A percentile compares a stretch with the other conserved stretches of the same genome.
Evolutionary conservation across 805 yeast genomes (phyloP).

Genomic region (Brettanomyces sp.): DNA sequence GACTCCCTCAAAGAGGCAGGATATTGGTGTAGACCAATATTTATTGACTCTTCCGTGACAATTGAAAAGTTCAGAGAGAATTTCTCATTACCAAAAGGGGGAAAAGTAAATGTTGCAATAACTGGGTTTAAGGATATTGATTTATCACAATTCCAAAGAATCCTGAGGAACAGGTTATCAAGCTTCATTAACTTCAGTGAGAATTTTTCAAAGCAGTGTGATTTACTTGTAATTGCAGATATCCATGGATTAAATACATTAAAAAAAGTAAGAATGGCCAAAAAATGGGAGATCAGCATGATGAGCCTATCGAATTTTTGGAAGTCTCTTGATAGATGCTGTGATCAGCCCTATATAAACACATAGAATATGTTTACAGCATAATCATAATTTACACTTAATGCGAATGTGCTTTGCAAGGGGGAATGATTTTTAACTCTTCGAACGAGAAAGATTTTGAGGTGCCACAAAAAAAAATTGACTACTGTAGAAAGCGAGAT

Average conservation of each 20-base stretch:
- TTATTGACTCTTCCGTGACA: not conserved
- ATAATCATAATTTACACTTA: too few species aligned
- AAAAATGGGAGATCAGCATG: slow-evolving; percentile 15
- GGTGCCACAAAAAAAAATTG: too few species aligned
- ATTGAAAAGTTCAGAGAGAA: not conserved
- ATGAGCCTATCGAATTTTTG: slow-evolving; percentile 8
- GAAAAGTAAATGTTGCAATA: slow-evolving; percentile 12
- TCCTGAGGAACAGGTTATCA: slow-evolving; percentile 41
- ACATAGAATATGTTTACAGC: too few species aligned
- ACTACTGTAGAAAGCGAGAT: too few species aligned
- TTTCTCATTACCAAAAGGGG: not conserved
- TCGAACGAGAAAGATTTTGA: too few species aligned
- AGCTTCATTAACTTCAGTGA: slow-evolving; percentile 37
- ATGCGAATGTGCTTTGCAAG: too few species aligned
- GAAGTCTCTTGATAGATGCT: not conserved
- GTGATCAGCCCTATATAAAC: not conserved
- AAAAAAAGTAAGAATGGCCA: slow-evolving; percentile 17
- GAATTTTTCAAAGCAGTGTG: slow-evolving; percentile 40
- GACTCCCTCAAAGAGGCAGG: slow-evolving; percentile 8
- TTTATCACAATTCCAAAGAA: slow-evolving; percentile 28
- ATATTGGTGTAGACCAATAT: slow-evolving; percentile 18
- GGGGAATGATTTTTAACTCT: too few species aligned
- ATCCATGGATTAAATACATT: slow-evolving; percentile 7
- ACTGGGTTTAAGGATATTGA: slow-evolving; percentile 25
- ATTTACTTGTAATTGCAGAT: slow-evolving; percentile 35